phyloP scores from a whole-genome alignment of 768 basidiomycete species.

The Calocybe gangraenosa region DNA sequence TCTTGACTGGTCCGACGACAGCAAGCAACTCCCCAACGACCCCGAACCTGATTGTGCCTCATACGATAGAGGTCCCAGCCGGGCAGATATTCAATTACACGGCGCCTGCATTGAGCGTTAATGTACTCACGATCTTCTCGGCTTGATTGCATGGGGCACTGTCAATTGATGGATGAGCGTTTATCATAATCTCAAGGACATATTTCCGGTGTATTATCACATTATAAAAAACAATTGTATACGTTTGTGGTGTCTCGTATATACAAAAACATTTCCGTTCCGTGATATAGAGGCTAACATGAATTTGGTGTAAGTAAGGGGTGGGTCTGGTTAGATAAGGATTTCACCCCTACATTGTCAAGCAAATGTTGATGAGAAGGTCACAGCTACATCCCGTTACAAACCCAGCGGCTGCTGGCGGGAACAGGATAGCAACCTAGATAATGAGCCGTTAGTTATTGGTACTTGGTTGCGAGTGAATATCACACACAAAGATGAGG shows the following conservation, averaged over 20 bases:
- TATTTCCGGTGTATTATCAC: too few relatives aligned
- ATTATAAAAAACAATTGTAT: too few relatives aligned
- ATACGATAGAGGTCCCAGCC: neutral
- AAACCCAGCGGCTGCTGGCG: slow-evolving; percentile 75
- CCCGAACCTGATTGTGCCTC: slow-evolving; percentile 1
- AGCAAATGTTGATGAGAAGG: slow-evolving; percentile 75
- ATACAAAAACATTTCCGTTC: too few relatives aligned
- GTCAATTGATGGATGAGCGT: too few relatives aligned
- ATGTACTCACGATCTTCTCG: too few relatives aligned
- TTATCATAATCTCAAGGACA: too few relatives aligned
- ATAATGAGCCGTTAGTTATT: neutral
- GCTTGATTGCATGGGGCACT: too few relatives aligned
- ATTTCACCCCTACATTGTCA: slow-evolving; percentile 71
- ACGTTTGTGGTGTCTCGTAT: too few relatives aligned
- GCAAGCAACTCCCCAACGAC: slow-evolving; percentile 1
- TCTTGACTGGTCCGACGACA: neutral
- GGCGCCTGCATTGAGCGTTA: neutral
- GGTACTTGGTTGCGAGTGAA: neutral
- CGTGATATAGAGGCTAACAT: too few relatives aligned
- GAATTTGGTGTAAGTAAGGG: too few relatives aligned
- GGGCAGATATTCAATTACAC: slow-evolving; percentile 2
- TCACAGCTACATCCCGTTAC: slow-evolving; percentile 84
- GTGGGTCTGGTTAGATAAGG: too few relatives aligned
- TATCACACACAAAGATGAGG: slow-evolving; percentile 63
- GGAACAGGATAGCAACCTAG: slow-evolving; percentile 79